These are phyloP conservation scores for Neurospora discreta DNA, from an alignment of 495 filamentous ascomycete species.

Conservation along the genomic window DNA sequence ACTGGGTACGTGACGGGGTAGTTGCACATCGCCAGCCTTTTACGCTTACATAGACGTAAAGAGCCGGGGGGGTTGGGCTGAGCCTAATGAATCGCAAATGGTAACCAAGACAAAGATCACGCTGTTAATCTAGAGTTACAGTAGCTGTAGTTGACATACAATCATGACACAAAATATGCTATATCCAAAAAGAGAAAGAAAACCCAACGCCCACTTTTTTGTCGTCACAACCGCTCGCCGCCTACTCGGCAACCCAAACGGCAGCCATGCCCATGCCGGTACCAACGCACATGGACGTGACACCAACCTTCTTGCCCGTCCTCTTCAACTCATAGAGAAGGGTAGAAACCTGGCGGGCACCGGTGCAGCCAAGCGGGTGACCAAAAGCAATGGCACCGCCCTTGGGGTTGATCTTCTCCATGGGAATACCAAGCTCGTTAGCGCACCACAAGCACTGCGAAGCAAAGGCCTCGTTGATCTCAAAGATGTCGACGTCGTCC, in stretches of 20 bases:
- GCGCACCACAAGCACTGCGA: slow-evolving; percentile 90
- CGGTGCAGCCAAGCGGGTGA: slow-evolving; percentile 90
- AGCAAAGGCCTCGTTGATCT: slow-evolving; percentile 99
- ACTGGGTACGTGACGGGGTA: background rate
- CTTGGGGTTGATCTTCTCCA: slow-evolving; percentile 88
- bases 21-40: background rate
- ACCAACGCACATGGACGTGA: slow-evolving; percentile 94
- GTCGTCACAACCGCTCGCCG: background rate
- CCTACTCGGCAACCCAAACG: slow-evolving; percentile 63
- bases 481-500: slow-evolving; percentile 91
- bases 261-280: slow-evolving; percentile 70
- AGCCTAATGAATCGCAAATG: background rate
- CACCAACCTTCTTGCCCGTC: slow-evolving; percentile 69
- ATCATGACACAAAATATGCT: background rate
- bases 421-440: slow-evolving; percentile 72
- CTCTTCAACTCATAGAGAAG: slow-evolving; percentile 79
- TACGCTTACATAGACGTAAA: no score
- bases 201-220: background rate
- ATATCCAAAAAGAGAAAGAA: background rate
- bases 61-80: background rate
- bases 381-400: slow-evolving; percentile 98
- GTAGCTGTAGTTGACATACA: background rate
- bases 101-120: background rate
- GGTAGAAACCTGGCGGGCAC: slow-evolving; percentile 86
- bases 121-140: background rate